Evolutionary conservation across 352 stramenopile genomes (phyloP), one percentile per base, ranked within the genome.

Genomic region (Saprolegnia diclina): DNA sequence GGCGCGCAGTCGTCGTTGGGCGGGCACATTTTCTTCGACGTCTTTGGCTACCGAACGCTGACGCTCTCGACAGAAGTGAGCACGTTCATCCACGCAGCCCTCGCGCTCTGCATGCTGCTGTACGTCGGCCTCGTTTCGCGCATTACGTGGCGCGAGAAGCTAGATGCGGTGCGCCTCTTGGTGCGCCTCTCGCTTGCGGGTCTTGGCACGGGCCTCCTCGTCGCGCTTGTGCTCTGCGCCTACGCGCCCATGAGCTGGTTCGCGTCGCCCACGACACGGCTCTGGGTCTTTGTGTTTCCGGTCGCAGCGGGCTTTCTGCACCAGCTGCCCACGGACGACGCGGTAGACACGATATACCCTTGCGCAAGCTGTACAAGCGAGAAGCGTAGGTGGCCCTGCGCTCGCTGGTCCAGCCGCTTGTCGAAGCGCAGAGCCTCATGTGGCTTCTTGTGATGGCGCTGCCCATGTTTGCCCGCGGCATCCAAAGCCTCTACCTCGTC

Each of bases 181-280:
- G 42, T 67, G 16, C 65, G 72, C 44, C 86, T 78, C 48, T 72
- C 77, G 24, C 76, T 72, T 7, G 56, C 76, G 18, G 79, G 71
- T 5, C 45, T 87, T 22, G 74, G 52, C 0, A 59, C 75, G 13
- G 76, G 73, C 0, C 67, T 92, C n/a, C 64, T 70, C 14, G 74
- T 85, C 19, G 79, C 68, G 4, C 45, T 80, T 32, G 29, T 90
- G 26, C 63, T 92, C n/a, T 85, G 78, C 55, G 56, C 90, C 35
- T 88, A 86, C 62, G 80, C 82, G 0, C 84, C 84, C 5, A 67
- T 92, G 5, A 75, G 81, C 19, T 92, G 84, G 84, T 92, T 89
- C 18, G 63, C 63, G n/a, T 69, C 63, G 11, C 63, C 63, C 13
- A 32, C 38, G 5, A 69, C 63, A 32, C 63, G 37, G 18, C 32